A percentile compares a stretch with the other conserved stretches of the same genome.
phyloP scores from a whole-genome alignment of 352 stramenopile species.

The Phytopythium ostracodes region DNA sequence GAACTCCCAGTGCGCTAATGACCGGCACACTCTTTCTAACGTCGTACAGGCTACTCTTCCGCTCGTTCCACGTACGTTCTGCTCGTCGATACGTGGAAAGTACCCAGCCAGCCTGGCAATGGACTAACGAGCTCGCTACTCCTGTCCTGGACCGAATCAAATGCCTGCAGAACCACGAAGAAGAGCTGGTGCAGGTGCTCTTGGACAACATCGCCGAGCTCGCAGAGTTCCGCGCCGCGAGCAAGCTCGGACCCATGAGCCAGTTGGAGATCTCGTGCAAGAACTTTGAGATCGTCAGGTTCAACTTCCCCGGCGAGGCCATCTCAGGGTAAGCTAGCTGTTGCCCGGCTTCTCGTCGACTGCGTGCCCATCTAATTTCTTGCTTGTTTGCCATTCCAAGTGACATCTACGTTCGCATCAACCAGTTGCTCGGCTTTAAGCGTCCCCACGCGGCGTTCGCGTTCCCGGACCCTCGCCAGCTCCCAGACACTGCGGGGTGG shows the following conservation, averaged over 20 bases:
- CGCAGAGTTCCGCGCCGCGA: slow-evolving; percentile 44
- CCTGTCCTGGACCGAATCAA: too few relatives aligned
- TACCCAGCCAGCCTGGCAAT: too few relatives aligned
- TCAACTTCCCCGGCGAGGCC: slow-evolving; percentile 64
- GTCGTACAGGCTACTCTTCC: slow-evolving; percentile 65
- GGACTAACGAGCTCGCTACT: too few relatives aligned
- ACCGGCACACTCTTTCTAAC: slow-evolving; percentile 77
- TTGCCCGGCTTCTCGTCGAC: background rate
- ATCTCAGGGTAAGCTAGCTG: slow-evolving; percentile 34
- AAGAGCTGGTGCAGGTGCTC: slow-evolving; percentile 57
- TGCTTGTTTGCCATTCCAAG: slow-evolving; percentile 5
- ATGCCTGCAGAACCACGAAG: slow-evolving; percentile 19
- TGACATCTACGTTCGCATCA: slow-evolving; percentile 67
- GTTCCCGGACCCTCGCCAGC: slow-evolving; percentile 23
- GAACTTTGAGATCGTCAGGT: slow-evolving; percentile 81
- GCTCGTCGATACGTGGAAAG: too few relatives aligned
- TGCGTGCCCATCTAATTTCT: background rate
- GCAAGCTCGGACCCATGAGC: slow-evolving; percentile 42
- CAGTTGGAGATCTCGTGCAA: slow-evolving; percentile 84
- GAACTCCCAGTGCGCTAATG: slow-evolving; percentile 17
- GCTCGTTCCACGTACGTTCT: slow-evolving; percentile 62
- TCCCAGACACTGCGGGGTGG: slow-evolving; percentile 53
- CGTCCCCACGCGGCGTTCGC: slow-evolving; percentile 51
- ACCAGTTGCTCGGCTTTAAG: slow-evolving; percentile 47
- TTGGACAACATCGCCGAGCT: slow-evolving; percentile 78